Conservation (phyloP, 352 stramenopile species). For the Blastocystis sp. region DNA sequence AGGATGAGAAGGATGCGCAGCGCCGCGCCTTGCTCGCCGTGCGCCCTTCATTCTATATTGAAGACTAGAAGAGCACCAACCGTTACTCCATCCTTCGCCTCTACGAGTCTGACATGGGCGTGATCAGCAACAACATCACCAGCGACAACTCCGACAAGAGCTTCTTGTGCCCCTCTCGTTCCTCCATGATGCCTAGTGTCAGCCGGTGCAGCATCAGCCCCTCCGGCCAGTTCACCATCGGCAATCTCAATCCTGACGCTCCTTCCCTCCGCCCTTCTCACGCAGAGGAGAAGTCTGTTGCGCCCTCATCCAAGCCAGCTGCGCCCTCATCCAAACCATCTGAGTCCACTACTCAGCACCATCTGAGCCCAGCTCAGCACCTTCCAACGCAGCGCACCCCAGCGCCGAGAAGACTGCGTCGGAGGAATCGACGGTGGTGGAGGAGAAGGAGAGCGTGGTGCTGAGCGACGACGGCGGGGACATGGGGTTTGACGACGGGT, state of each 20-base stretch:
- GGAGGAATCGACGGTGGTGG: too few relatives aligned
- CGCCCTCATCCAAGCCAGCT: background rate
- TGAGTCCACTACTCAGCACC: background rate
- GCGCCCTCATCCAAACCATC: too few relatives aligned
- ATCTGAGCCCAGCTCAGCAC: background rate
- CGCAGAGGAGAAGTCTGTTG: background rate
- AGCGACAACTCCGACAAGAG: conserved; percentile 41
- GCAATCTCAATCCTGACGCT: background rate
- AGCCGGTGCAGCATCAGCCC: conserved; percentile 55
- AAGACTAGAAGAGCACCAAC: conserved; percentile 10
- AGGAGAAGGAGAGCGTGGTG: background rate
- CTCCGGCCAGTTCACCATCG: conserved; percentile 48
- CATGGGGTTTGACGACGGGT: background rate
- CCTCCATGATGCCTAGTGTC: background rate
- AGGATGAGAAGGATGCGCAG: conserved; percentile 22
- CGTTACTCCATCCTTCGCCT: conserved; percentile 37
- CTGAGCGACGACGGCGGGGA: background rate
- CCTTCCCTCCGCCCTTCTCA: background rate
- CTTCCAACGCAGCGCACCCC: background rate
- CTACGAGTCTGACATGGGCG: conserved; percentile 44
- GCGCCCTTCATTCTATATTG: background rate
- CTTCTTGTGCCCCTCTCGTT: background rate
- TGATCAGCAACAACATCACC: conserved; percentile 42
- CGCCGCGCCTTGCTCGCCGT: background rate
- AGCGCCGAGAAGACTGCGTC: background rate